phyloP scores from a whole-genome alignment of 108 stramenopile species.

The Seminavis robusta region DNA sequence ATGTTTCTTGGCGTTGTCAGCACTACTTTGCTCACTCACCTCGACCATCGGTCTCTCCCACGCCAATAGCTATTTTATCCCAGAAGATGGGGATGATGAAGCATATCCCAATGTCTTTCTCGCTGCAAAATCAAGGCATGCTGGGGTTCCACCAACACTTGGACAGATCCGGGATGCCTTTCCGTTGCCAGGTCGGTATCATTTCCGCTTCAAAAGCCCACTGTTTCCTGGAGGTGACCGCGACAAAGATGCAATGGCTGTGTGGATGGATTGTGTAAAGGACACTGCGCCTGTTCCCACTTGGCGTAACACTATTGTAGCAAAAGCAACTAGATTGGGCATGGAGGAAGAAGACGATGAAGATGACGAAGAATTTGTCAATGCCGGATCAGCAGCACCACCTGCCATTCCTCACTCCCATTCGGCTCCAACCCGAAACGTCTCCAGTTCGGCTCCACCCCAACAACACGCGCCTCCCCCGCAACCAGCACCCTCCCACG shows the following conservation, averaged over 20 bases:
- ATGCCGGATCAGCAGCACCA: neutral
- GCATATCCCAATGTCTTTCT: constrained; percentile 91
- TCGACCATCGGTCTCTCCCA: neutral
- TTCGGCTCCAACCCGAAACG: neutral
- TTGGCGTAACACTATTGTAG: constrained; percentile 70
- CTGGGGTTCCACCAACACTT: constrained; percentile 73
- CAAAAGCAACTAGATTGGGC: constrained; percentile 73
- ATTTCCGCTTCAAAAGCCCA: constrained; percentile 95
- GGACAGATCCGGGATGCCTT: constrained; percentile 80
- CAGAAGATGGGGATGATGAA: constrained; percentile 93
- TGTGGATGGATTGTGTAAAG: constrained; percentile 87
- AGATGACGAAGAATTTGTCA: constrained; percentile 48
- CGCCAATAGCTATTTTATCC: constrained; percentile 95
- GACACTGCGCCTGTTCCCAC: constrained; percentile 68
- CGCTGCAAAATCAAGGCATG: constrained; percentile 73
- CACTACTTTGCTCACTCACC: neutral
- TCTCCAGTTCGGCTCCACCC: constrained; percentile 5
- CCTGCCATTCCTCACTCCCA: neutral
- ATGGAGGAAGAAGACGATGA: constrained; percentile 71
- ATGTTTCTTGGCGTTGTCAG: too few relatives aligned
- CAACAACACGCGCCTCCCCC: constrained; percentile 2
- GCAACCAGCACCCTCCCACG: constrained; percentile 19
- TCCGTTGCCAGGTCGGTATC: constrained; percentile 91
- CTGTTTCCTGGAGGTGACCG: constrained; percentile 76
- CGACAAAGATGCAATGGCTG: constrained; percentile 74